Conservation (phyloP, 257 asterid species). For the Solanum gandarillasii region DNA sequence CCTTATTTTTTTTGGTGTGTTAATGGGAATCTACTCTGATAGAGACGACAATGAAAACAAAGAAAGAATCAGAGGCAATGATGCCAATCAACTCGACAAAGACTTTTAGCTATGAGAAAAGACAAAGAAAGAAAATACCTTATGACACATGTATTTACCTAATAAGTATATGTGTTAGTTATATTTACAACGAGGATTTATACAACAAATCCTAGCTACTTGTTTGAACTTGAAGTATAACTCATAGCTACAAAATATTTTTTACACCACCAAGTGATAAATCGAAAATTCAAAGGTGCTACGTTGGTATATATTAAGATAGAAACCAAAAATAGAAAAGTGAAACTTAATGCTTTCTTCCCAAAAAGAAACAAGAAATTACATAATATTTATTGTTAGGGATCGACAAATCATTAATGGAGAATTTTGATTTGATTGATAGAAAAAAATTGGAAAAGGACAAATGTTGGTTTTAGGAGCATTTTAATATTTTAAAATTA, state of each 20-base stretch:
- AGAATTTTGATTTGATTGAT: background rate
- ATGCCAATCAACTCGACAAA: background rate
- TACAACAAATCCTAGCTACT: background rate
- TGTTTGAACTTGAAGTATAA: background rate
- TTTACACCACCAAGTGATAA: background rate
- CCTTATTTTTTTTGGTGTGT: background rate
- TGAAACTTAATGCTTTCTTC: background rate
- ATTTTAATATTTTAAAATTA: no score
- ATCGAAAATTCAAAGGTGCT: background rate
- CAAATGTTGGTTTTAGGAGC: no score
- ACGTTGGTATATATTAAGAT: background rate
- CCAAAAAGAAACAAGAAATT: background rate
- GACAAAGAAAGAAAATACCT: background rate
- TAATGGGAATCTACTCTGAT: fast-evolving
- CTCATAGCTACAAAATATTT: background rate
- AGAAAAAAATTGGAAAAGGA: no score
- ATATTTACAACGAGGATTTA: background rate
- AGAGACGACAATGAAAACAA: background rate
- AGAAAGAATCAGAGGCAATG: background rate
- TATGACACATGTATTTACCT: background rate
- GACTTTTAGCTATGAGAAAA: background rate
- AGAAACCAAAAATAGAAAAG: background rate
- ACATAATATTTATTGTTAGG: background rate
- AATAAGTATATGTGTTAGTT: background rate
- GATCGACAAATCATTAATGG: background rate